These are phyloP conservation scores for Davidsoniella eucalypti DNA, from an alignment of 2,329 filamentous ascomycete species.

Conservation along the genomic window DNA sequence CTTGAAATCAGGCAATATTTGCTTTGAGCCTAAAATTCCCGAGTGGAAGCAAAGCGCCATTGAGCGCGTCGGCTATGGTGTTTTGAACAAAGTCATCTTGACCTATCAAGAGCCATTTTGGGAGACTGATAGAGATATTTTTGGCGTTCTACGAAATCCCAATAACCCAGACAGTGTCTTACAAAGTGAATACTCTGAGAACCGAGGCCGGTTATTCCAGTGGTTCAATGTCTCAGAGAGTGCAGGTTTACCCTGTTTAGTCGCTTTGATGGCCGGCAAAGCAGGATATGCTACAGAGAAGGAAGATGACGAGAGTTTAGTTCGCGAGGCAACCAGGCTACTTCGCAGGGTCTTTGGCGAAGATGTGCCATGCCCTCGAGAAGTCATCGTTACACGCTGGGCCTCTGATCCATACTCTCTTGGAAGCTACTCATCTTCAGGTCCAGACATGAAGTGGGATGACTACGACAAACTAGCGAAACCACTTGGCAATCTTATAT, in stretches of 20 bases:
- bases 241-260: slow-evolving; percentile 69
- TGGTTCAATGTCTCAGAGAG: slow-evolving; percentile 95
- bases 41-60: slow-evolving; percentile 72
- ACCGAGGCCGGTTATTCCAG: slow-evolving; percentile 84
- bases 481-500: slow-evolving; percentile 73
- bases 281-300: slow-evolving; percentile 78
- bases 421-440: slow-evolving; percentile 91
- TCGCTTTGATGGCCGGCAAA: slow-evolving; percentile 91
- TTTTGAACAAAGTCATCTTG: slow-evolving; percentile 88
- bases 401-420: slow-evolving; percentile 77
- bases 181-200: slow-evolving; percentile 40
- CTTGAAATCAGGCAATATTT: slow-evolving; percentile 62
- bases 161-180: slow-evolving; percentile 48
- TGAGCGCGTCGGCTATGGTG: slow-evolving; percentile 71
- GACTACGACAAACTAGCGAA: slow-evolving; percentile 90
- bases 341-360: slow-evolving; percentile 59
- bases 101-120: slow-evolving; percentile 85
- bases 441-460: slow-evolving; percentile 60
- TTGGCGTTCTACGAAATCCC: slow-evolving; percentile 72
- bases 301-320: slow-evolving; percentile 55
- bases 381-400: slow-evolving; percentile 87
- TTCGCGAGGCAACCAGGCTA: slow-evolving; percentile 65
- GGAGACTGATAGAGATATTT: slow-evolving; percentile 81
- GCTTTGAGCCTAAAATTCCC: slow-evolving; percentile 85
- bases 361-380: slow-evolving; percentile 58